Evolutionary conservation across 129 eudicot genomes (phyloP), one percentile per base, ranked within the genome.

Genomic region (Artemisia tridentata): DNA sequence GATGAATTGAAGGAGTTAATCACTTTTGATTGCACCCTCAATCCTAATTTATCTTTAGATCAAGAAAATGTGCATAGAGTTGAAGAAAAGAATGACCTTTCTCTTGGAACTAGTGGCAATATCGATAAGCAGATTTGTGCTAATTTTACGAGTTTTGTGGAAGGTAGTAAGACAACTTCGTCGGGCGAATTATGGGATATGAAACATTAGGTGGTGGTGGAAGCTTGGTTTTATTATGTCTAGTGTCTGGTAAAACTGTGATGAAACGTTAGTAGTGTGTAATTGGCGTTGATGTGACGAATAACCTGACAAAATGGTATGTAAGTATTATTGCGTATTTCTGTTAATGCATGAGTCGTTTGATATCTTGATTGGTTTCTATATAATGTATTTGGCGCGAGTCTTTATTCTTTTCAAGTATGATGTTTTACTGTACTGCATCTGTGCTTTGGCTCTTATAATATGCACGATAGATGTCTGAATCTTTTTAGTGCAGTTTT

Each of bases 1-100:
- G 78, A 79, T 19, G 86, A 83, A 10, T 55, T 88, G 62, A 82
- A 65, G 73, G 91, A 86, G 29, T 75, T 92, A 75, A 58, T 81
- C 11, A 72, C 82, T 79, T 84, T 69, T 29, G 80, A 65, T 65
- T 84, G 80, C 62, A 56, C 72, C 47, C 60, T 23, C 47, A 27
- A 63, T 73, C 47, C 75, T 17, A 21, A 70, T 47, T 46, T 62
- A 46, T 20, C 12, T 25, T 81, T 75, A 15, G 68, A 65, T 63
- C 75, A 73, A 75, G 77, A 19, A 46, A 70, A 68, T 38, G 76
- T 5, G 1, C 68, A 20, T 48, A 66, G 69, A 17, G 59, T 78
- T 19, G 68, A 67, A 47, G 80, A 51, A 63, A 69, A 59, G n/a
- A 67, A 78, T 19, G 68, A 48, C 64, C 38, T 16, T 12, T 53